Evolutionary conservation across 164 flowering plant genomes (phyloP), one percentile per base, ranked within the genome.

Genomic region (Liriodendron chinense): DNA sequence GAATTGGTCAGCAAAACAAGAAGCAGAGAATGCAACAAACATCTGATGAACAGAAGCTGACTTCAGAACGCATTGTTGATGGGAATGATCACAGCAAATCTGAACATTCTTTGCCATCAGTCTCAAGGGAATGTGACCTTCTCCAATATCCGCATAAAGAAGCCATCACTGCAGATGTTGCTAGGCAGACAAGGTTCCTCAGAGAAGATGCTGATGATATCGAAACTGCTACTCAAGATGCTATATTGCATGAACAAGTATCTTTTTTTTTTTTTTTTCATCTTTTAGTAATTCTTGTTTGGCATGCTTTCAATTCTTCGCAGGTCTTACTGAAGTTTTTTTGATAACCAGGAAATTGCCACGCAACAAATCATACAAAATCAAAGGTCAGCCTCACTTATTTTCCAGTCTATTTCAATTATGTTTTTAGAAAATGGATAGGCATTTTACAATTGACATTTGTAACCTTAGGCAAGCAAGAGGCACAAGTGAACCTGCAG

Each of bases 201-300:
- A 74, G 72, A 50, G 66, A 72, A 59, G 78, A 53, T 72, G 73
- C 72, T 1, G 69, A 25, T 74, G 89, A 88, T 56, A 86, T 92
- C 76, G 95, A 94, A 47, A 65, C 76, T 80, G 90, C 91, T 78
- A 95, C 89, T 57, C 92, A 80, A 79, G 86, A 85, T 84, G 94
- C 91, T 61, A 89, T 90, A 28, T 82, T 94, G 49, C 95, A 82
- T 57, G 97, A 94, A 79, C 97, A 94, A 80, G 97, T 94, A 83
- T 64, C 59, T 68, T 14, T 62, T 7, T 72, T 61, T 56, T 72
- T 22, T n/a, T 20, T 49, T 43, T 49, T 56, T 57, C 13, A 47
- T 28, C 7, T 34, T 34, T 34, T 34, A 4, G 34, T 50, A 22
- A 1, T 65, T 7, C 2, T 13, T 43, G n/a, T 43, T 63, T 7